Conservation (phyloP, 371 early-diverging fungal species). For the Edhazardia aedis region DNA sequence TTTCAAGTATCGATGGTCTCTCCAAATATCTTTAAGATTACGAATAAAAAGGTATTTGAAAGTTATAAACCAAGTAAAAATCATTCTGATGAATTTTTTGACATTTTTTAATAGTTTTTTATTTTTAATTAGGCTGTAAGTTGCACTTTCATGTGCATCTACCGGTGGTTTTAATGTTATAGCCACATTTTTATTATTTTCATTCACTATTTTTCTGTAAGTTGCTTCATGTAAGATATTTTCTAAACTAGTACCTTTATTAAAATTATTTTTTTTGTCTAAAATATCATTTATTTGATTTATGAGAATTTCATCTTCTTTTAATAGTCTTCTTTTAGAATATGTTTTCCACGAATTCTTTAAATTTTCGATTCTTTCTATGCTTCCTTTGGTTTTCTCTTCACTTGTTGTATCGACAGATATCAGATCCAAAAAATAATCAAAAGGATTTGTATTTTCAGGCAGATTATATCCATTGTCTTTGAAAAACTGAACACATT, state of each 20-base stretch:
- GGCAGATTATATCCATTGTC: slow-evolving; percentile 52
- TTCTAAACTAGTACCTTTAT: no score
- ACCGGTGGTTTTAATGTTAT: no score
- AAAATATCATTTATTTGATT: no score
- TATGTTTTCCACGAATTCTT: slow-evolving; percentile 23
- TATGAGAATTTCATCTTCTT: no score
- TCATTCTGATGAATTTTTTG: no score
- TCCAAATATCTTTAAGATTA: slow-evolving; percentile 39
- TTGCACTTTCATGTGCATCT: neutral
- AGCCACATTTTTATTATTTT: neutral
- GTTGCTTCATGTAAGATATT: no score
- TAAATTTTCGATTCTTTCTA: slow-evolving; percentile 36
- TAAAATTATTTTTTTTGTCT: no score
- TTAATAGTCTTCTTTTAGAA: neutral
- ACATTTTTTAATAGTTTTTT: no score
- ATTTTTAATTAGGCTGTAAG: no score
- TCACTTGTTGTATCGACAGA: slow-evolving; percentile 40
- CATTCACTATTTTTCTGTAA: neutral
- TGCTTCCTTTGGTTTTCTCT: slow-evolving; percentile 21
- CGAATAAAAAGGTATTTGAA: slow-evolving; percentile 35
- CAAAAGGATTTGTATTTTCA: slow-evolving; percentile 53
- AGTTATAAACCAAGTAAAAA: no score
- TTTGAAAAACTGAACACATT: slow-evolving; percentile 48
- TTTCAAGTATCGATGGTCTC: slow-evolving; percentile 35
- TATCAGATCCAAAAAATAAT: slow-evolving; percentile 55